Evolutionary conservation across 441 rosid genomes (phyloP).

Genomic region (Populus hybrid): DNA sequence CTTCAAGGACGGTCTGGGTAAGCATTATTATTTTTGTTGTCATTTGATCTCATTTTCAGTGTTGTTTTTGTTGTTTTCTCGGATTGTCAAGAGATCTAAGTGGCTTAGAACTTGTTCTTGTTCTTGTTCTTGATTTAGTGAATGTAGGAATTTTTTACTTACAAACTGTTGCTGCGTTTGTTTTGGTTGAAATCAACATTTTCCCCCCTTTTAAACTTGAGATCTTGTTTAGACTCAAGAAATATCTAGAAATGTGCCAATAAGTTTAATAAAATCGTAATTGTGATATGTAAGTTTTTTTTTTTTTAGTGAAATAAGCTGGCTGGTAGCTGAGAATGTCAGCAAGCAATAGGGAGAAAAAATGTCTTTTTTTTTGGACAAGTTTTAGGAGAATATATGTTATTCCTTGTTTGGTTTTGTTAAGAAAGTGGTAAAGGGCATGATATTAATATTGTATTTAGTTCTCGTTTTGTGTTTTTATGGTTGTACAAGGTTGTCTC

Average conservation of each 20-base stretch:
- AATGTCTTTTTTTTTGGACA: not conserved
- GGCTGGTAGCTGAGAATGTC: not conserved
- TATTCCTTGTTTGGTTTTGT: not conserved
- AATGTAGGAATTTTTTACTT: constrained; percentile 7
- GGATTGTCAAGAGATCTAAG: constrained; percentile 27
- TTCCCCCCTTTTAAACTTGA: not conserved
- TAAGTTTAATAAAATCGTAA: not conserved
- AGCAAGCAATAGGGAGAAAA: not conserved
- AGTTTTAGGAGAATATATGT: not conserved
- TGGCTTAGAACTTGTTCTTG: constrained; percentile 17
- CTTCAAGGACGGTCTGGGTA: constrained; percentile 35
- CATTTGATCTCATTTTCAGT: constrained; percentile 11
- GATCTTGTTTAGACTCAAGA: not conserved
- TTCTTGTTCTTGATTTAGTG: constrained; percentile 15
- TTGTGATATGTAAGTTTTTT: too few species aligned
- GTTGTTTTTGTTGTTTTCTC: constrained; percentile 15
- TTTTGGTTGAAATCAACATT: not conserved
- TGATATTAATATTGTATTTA: not conserved
- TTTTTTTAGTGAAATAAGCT: not conserved
- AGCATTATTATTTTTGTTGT: constrained; percentile 13
- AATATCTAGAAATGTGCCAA: not conserved
- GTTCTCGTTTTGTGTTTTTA: not conserved
- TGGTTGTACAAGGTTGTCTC: not conserved
- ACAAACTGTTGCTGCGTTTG: constrained; percentile 3
- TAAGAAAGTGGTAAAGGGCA: not conserved